Evolutionary conservation across 345 rosid genomes (phyloP).

Genomic region (Citrus cavaleriei): DNA sequence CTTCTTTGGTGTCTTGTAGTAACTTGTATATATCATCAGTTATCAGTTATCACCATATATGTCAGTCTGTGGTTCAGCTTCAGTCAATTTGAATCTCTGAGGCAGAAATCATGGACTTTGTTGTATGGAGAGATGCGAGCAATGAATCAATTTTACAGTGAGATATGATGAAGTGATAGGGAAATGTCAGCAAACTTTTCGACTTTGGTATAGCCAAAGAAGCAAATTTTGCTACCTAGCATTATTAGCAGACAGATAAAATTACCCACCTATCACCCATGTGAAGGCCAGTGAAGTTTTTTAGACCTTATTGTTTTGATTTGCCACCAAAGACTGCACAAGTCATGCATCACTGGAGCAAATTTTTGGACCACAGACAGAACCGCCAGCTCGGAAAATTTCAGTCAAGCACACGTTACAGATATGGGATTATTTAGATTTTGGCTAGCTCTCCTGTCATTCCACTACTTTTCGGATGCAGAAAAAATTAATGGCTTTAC

Average conservation of each 20-base stretch:
- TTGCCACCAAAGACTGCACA: neutral
- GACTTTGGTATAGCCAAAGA: neutral
- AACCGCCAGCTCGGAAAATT: neutral
- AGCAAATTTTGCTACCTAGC: neutral
- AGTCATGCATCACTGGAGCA: neutral
- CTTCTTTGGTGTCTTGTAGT: neutral
- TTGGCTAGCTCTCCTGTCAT: neutral
- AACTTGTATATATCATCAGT: neutral
- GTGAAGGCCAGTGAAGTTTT: neutral
- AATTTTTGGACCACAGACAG: conserved; percentile 10
- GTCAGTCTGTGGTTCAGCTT: neutral
- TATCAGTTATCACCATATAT: neutral
- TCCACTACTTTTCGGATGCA: neutral
- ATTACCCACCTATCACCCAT: conserved; percentile 7
- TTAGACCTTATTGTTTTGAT: neutral
- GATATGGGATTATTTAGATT: neutral
- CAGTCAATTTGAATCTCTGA: neutral
- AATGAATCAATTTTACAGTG: neutral
- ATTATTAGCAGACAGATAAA: neutral
- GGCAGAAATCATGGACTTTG: neutral
- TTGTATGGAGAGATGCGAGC: neutral
- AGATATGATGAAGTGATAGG: neutral
- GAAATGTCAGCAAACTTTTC: conserved; percentile 11
- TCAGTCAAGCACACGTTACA: neutral
- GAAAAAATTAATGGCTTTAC: neutral